These are phyloP conservation scores for Breviolum minutum DNA, from an alignment of 73 alveolate genomes.

Conservation along the genomic window DNA sequence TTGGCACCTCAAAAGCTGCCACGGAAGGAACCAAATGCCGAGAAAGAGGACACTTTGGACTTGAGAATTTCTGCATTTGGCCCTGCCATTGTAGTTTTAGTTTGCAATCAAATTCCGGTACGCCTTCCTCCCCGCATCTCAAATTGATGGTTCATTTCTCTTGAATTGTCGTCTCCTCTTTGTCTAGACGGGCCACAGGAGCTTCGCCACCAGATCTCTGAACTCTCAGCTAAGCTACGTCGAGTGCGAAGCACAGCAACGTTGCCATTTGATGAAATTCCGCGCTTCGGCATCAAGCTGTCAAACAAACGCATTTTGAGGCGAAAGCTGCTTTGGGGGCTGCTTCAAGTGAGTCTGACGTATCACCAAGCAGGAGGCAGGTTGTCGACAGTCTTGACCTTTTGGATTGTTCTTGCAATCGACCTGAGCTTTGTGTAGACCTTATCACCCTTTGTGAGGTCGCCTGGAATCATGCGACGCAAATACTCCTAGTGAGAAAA, in stretches of 20 bases:
- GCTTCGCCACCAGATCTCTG: constrained; percentile 55
- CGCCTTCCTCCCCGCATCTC: too few relatives aligned
- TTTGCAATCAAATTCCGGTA: too few relatives aligned
- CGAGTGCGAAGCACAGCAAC: constrained; percentile 4
- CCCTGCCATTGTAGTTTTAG: too few relatives aligned
- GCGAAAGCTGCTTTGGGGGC: constrained; percentile 67
- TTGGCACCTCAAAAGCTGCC: background rate
- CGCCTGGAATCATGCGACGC: constrained; percentile 81
- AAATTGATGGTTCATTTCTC: too few relatives aligned
- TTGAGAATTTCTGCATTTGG: too few relatives aligned
- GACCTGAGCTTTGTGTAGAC: background rate
- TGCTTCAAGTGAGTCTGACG: constrained; percentile 81
- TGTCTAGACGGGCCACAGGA: background rate
- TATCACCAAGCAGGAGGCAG: constrained; percentile 71
- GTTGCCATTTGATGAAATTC: background rate
- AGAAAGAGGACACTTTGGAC: constrained; percentile 15
- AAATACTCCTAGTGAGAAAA: background rate
- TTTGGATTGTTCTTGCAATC: background rate
- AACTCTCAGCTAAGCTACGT: constrained; percentile 60
- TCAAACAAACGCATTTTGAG: background rate
- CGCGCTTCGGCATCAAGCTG: background rate
- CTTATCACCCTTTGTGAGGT: background rate
- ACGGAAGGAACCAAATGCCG: constrained; percentile 42
- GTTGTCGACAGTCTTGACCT: too few relatives aligned
- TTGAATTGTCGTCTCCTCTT: too few relatives aligned